Conservation (phyloP, 495 filamentous ascomycete species). For the Hyaloscypha hepaticicola region DNA sequence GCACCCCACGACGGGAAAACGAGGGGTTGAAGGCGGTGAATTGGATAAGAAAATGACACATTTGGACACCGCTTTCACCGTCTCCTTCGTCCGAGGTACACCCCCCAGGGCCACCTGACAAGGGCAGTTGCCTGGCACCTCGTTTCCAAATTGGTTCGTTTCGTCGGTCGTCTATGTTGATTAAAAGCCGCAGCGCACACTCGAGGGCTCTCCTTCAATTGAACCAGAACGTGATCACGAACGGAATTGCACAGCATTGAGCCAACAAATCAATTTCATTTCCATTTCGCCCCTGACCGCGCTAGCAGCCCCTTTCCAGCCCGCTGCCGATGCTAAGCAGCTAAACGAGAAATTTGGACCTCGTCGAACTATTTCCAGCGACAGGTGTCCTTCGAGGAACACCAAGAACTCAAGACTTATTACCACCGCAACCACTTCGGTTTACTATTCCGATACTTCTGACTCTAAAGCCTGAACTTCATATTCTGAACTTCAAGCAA, state of each 20-base stretch:
- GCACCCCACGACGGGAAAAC: slow-evolving; percentile 7
- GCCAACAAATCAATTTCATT: slow-evolving; percentile 6
- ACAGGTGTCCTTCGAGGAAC: slow-evolving; percentile 6
- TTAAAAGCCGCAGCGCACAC: background rate
- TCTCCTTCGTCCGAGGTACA: background rate
- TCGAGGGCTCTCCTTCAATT: slow-evolving; percentile 23
- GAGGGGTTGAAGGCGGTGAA: background rate
- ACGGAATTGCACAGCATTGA: slow-evolving; percentile 16
- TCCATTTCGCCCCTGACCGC: slow-evolving; percentile 22
- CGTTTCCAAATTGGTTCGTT: background rate
- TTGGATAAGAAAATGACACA: slow-evolving; percentile 15
- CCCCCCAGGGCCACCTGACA: slow-evolving; percentile 6
- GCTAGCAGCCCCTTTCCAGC: slow-evolving; percentile 15
- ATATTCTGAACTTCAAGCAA: background rate
- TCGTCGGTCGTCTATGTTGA: too few relatives aligned
- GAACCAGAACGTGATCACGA: slow-evolving; percentile 25
- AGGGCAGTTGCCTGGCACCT: background rate
- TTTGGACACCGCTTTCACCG: slow-evolving; percentile 5
- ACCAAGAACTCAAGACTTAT: background rate
- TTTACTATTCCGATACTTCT: slow-evolving; percentile 1
- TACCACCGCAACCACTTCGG: background rate
- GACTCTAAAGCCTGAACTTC: background rate
- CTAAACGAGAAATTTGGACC: slow-evolving; percentile 22
- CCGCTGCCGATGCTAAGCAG: background rate
- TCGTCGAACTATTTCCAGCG: slow-evolving; percentile 1